phyloP scores from a whole-genome alignment of 306 rosid species.

The Gastrolobium villosum region DNA sequence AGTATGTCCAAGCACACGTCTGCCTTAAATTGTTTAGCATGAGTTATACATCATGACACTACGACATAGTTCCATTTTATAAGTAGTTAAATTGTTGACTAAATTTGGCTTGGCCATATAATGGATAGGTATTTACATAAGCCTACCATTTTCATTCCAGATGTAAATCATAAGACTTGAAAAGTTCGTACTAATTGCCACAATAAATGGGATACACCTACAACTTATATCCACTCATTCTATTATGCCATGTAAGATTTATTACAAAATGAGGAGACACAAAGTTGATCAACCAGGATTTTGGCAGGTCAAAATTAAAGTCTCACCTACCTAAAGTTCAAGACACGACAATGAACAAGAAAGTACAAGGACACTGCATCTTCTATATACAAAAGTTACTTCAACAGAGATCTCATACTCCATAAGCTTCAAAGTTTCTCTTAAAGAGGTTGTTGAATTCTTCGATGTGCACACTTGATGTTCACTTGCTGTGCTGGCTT shows the following conservation, averaged over 20 bases:
- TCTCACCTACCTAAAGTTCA: slow-evolving; percentile 35
- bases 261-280: not conserved
- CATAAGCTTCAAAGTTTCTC: slow-evolving; percentile 7
- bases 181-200: slow-evolving; percentile 11
- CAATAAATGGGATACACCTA: slow-evolving; percentile 15
- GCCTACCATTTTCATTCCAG: not conserved
- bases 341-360: slow-evolving; percentile 23
- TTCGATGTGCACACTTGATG: slow-evolving; percentile 50
- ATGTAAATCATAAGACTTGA: not conserved
- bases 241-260: slow-evolving; percentile 8
- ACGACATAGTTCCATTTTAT: not conserved
- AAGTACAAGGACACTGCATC: slow-evolving; percentile 24
- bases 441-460: slow-evolving; percentile 71
- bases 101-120: not conserved
- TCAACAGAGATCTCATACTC: slow-evolving; percentile 20
- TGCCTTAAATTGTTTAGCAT: not conserved
- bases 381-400: slow-evolving; percentile 47
- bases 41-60: not conserved
- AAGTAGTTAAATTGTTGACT: not conserved
- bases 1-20: not conserved
- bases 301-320: slow-evolving; percentile 19
- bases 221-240: not conserved
- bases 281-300: slow-evolving; percentile 7
- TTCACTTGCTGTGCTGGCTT: slow-evolving; percentile 62
- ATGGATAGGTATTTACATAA: not conserved